Evolutionary conservation across 257 asterid species (phyloP).

Genomic region (Solanum gracilifrons): DNA sequence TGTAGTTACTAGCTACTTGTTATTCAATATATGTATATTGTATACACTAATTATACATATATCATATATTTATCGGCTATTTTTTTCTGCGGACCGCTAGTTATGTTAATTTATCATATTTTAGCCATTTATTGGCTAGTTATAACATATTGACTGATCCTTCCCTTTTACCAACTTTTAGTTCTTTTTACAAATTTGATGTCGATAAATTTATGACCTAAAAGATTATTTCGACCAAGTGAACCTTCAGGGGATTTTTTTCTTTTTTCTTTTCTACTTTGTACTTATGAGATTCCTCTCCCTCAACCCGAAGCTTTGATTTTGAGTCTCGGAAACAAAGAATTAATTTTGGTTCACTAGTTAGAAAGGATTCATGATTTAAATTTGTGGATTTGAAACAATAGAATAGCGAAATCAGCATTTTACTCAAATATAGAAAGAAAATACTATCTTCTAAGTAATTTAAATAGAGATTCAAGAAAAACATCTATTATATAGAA

Average conservation of each 20-base stretch:
- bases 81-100: background rate
- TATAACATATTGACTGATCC: background rate
- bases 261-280: background rate
- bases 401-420: background rate
- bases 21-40: background rate
- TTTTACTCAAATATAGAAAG: background rate
- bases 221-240: no score
- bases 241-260: no score
- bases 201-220: background rate
- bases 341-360: background rate
- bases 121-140: background rate
- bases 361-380: background rate
- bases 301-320: background rate
- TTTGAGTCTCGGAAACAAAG: background rate
- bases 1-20: background rate
- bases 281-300: background rate
- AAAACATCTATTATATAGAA: background rate
- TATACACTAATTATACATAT: background rate
- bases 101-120: background rate
- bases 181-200: no score
- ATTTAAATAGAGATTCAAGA: background rate
- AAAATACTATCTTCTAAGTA: background rate
- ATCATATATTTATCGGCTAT: background rate
- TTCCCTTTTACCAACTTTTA: background rate
- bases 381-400: background rate